Evolutionary conservation across 306 rosid genomes (phyloP).

Genomic region (Prunus mume): DNA sequence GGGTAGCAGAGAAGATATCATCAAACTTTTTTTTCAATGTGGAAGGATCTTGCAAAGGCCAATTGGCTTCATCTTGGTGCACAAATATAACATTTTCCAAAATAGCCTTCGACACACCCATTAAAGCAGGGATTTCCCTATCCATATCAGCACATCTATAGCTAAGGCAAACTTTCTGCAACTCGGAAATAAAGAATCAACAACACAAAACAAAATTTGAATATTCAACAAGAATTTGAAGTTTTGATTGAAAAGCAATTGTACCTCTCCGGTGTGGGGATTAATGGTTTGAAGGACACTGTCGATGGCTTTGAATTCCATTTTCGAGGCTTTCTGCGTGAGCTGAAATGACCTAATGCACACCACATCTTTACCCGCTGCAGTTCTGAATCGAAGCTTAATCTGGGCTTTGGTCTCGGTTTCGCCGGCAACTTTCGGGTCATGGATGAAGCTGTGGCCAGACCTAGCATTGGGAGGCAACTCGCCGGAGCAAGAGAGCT

Average conservation of each 20-base stretch:
- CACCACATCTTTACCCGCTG: constrained; percentile 82
- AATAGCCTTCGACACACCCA: constrained; percentile 97
- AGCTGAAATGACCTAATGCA: constrained; percentile 92
- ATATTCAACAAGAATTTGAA: background rate
- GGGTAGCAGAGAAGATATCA: constrained; percentile 92
- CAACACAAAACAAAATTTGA: background rate
- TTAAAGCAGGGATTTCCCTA: constrained; percentile 77
- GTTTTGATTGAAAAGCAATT: background rate
- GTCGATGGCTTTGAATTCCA: constrained; percentile 96
- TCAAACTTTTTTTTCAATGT: constrained; percentile 91
- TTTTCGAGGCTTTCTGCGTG: constrained; percentile 88
- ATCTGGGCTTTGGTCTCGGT: constrained; percentile 96
- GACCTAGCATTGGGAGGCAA: constrained; percentile 95
- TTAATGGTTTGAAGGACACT: constrained; percentile 94
- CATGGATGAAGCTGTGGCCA: constrained; percentile 97
- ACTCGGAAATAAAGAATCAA: background rate
- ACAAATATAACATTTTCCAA: constrained; percentile 89
- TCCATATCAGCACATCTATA: constrained; percentile 99
- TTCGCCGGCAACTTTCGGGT: constrained; percentile 94
- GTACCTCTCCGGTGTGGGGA: constrained; percentile 89
- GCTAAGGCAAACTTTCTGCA: constrained; percentile 89
- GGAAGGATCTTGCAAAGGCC: constrained; percentile 99
- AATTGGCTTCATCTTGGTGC: constrained; percentile 98
- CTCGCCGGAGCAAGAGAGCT: constrained; percentile 97
- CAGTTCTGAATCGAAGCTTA: constrained; percentile 88